Conservation (phyloP, 768 basidiomycete species). For the Cyathus striatus region DNA sequence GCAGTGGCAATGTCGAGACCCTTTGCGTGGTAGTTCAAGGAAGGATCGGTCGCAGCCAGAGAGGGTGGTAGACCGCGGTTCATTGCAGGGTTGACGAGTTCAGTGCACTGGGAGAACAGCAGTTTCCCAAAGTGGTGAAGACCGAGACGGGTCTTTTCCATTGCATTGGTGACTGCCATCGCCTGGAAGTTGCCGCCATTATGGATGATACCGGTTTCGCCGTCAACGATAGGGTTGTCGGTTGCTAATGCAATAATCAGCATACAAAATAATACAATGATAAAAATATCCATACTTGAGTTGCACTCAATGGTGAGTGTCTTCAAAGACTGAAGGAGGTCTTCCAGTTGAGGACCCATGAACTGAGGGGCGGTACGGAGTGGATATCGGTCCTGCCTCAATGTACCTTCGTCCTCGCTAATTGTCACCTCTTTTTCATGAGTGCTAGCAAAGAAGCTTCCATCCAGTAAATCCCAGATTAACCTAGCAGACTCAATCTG, state of each 20-base stretch:
- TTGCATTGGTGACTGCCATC: constrained; percentile 77
- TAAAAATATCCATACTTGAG: constrained; percentile 50
- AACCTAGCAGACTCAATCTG: constrained; percentile 68
- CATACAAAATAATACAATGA: background rate
- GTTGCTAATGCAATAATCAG: constrained; percentile 47
- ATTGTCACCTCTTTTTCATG: constrained; percentile 72
- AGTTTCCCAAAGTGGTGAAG: constrained; percentile 70
- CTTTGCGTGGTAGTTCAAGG: constrained; percentile 79
- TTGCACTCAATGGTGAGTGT: constrained; percentile 75
- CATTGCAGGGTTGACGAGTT: constrained; percentile 70
- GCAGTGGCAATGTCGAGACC: constrained; percentile 83
- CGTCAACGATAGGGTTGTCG: constrained; percentile 82
- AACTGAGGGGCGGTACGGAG: constrained; percentile 79
- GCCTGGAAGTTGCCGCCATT: constrained; percentile 91
- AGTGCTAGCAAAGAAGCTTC: constrained; percentile 59
- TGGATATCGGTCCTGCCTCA: constrained; percentile 79
- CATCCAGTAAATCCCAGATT: constrained; percentile 65
- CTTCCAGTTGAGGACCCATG: constrained; percentile 82
- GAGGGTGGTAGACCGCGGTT: constrained; percentile 82
- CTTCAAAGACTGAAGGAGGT: constrained; percentile 59
- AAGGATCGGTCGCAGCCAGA: constrained; percentile 74
- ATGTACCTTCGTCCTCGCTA: constrained; percentile 63
- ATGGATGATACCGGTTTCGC: constrained; percentile 59
- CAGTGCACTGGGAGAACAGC: constrained; percentile 62
- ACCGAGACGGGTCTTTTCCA: constrained; percentile 80